phyloP scores from a whole-genome alignment of 2,329 filamentous ascomycete genomes.

The Fusarium citri region DNA sequence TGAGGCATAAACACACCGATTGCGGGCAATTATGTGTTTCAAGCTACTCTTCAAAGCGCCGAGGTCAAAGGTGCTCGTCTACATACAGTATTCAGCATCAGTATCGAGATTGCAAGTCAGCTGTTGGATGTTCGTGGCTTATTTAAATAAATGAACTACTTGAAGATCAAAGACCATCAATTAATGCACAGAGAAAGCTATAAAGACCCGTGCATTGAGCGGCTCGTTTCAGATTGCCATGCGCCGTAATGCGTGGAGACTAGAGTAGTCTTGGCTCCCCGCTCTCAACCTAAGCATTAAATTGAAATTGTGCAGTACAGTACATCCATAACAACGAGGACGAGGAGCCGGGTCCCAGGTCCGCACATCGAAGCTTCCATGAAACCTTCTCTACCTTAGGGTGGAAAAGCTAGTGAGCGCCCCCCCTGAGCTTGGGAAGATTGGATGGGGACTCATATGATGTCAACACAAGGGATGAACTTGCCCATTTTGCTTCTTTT shows the following conservation, averaged over 20 bases:
- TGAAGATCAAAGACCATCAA: neutral
- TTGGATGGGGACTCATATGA: constrained; percentile 33
- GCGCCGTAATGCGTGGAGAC: constrained; percentile 18
- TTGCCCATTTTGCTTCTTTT: constrained; percentile 11
- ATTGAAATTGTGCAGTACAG: constrained; percentile 12
- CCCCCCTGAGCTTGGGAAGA: constrained; percentile 36
- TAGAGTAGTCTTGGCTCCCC: neutral
- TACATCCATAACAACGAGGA: neutral
- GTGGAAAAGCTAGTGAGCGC: constrained; percentile 23
- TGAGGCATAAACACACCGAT: constrained; percentile 33
- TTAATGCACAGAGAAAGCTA: constrained; percentile 6
- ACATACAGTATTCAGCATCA: neutral
- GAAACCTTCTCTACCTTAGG: constrained; percentile 41
- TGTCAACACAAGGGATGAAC: constrained; percentile 40
- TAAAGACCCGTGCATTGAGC: constrained; percentile 30
- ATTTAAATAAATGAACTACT: neutral
- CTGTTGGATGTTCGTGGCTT: constrained; percentile 2
- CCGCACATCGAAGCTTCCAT: constrained; percentile 43
- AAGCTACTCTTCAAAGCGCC: constrained; percentile 18
- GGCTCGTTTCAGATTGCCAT: constrained; percentile 28
- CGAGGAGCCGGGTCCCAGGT: constrained; percentile 16
- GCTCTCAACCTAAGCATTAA: neutral
- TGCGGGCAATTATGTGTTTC: constrained; percentile 18
- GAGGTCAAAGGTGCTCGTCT: neutral
- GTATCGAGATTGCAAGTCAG: neutral